A percentile compares a stretch with the other conserved stretches of the same genome.
Conservation (phyloP, 2,329 filamentous ascomycete genomes). For the Hypoxylon sp. region DNA sequence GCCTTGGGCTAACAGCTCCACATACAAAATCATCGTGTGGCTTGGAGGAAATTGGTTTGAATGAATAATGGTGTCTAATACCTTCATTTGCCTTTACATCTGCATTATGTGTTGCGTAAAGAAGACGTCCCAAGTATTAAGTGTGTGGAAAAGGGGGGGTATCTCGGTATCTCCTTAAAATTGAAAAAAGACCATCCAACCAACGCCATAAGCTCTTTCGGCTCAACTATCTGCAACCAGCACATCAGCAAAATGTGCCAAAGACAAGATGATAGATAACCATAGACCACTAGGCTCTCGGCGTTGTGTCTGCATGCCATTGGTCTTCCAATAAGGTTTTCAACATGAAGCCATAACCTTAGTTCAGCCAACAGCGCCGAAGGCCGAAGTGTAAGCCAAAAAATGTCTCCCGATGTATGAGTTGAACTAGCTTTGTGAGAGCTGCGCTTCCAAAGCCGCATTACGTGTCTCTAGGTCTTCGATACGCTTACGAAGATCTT, state of each 20-base stretch:
- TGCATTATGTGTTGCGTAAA: neutral
- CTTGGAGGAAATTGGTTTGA: neutral
- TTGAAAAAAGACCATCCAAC: slow-evolving; percentile 5
- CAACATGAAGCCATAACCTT: slow-evolving; percentile 34
- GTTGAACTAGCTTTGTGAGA: slow-evolving; percentile 12
- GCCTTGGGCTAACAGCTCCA: slow-evolving; percentile 4
- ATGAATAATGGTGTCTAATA: slow-evolving; percentile 4
- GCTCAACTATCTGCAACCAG: neutral
- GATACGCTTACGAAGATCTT: slow-evolving; percentile 65
- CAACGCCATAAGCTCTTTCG: neutral
- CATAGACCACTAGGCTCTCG: neutral
- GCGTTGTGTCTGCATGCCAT: neutral
- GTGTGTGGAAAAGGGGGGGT: slow-evolving; percentile 17
- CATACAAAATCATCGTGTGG: slow-evolving; percentile 22
- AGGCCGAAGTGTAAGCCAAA: slow-evolving; percentile 9
- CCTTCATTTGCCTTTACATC: neutral
- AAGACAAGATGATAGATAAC: slow-evolving; percentile 11
- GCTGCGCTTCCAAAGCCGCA: slow-evolving; percentile 50
- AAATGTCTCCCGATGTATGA: neutral
- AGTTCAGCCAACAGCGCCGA: slow-evolving; percentile 21
- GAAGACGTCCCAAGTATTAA: neutral
- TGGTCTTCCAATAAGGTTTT: slow-evolving; percentile 32
- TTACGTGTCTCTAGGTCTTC: slow-evolving; percentile 67
- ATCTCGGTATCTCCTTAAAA: slow-evolving; percentile 10
- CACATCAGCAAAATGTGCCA: slow-evolving; percentile 8